Evolutionary conservation across 345 rosid genomes (phyloP).

Genomic region (Lepidium sativum): DNA sequence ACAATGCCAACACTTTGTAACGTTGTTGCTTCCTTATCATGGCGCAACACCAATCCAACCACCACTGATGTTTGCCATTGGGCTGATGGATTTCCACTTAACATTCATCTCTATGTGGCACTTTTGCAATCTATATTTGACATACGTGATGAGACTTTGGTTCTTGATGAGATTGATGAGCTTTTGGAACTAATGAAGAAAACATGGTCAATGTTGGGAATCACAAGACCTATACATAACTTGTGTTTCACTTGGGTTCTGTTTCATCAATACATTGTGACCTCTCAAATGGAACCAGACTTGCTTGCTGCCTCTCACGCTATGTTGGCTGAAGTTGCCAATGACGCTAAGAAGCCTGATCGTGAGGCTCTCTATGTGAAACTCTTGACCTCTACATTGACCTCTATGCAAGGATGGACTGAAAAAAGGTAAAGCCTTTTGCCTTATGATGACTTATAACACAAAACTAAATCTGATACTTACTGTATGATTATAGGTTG

Average conservation of each 20-base stretch:
- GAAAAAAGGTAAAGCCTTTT: slow-evolving; percentile 34
- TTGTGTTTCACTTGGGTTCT: slow-evolving; percentile 78
- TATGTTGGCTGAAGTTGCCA: slow-evolving; percentile 66
- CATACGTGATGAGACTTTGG: slow-evolving; percentile 58
- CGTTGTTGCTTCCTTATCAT: slow-evolving; percentile 51
- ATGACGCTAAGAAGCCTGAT: slow-evolving; percentile 58
- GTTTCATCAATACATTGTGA: slow-evolving; percentile 59
- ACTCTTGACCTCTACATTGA: slow-evolving; percentile 47
- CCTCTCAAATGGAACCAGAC: slow-evolving; percentile 60
- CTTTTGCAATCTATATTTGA: slow-evolving; percentile 75
- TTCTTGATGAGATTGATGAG: slow-evolving; percentile 87
- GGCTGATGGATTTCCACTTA: slow-evolving; percentile 89
- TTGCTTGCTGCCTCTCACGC: slow-evolving; percentile 67
- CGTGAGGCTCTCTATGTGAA: slow-evolving; percentile 50
- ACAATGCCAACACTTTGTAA: slow-evolving; percentile 50
- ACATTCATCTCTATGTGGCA: slow-evolving; percentile 48
- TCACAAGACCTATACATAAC: slow-evolving; percentile 51
- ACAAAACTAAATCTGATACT: neutral
- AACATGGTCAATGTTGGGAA: slow-evolving; percentile 80
- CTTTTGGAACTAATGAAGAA: slow-evolving; percentile 79
- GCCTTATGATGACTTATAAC: neutral
- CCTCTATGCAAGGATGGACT: slow-evolving; percentile 69
- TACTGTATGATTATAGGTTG: slow-evolving; percentile 28
- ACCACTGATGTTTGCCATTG: slow-evolving; percentile 65
- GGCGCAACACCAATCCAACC: slow-evolving; percentile 39